Evolutionary conservation across 495 filamentous ascomycete genomes (phyloP).

Genomic region (Penicillium mononematosum): DNA sequence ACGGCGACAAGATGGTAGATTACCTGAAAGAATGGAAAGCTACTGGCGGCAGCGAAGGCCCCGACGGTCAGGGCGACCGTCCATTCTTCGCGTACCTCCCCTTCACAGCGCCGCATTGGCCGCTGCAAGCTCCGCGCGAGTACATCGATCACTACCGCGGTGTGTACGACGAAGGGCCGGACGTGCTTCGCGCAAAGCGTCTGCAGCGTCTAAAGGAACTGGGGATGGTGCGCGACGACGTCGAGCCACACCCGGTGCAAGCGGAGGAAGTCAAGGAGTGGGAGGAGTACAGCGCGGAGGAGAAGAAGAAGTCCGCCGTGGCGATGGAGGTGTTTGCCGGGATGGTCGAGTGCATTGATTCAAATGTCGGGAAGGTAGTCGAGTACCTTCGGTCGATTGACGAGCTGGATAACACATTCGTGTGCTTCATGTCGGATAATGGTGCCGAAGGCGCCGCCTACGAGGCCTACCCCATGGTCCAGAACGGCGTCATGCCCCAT

Average conservation of each 20-base stretch:
- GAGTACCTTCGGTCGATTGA: conserved; percentile 53
- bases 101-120: conserved; percentile 63
- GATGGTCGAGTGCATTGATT: conserved; percentile 64
- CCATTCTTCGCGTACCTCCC: conserved; percentile 63
- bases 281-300: conserved; percentile 49
- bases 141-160: conserved; percentile 55
- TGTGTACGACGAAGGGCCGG: conserved; percentile 56
- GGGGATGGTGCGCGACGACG: conserved; percentile 51
- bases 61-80: conserved; percentile 38
- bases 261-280: conserved; percentile 54
- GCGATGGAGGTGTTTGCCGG: conserved; percentile 63
- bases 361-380: conserved; percentile 59
- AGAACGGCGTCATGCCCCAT: conserved; percentile 51
- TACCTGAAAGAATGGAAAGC: conserved; percentile 54
- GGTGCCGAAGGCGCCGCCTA: conserved; percentile 63
- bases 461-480: conserved; percentile 57
- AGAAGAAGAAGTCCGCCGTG: conserved; percentile 51
- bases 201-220: conserved; percentile 51
- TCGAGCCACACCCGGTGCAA: conserved; percentile 53
- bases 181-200: conserved; percentile 51
- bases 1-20: conserved; percentile 52
- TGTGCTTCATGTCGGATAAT: conserved; percentile 65
- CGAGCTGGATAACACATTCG: conserved; percentile 63
- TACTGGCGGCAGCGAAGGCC: conserved; percentile 30
- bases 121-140: conserved; percentile 54